Base-by-base conservation (phyloP, 306 rosid genomes). In the Vigna radiata region DNA sequence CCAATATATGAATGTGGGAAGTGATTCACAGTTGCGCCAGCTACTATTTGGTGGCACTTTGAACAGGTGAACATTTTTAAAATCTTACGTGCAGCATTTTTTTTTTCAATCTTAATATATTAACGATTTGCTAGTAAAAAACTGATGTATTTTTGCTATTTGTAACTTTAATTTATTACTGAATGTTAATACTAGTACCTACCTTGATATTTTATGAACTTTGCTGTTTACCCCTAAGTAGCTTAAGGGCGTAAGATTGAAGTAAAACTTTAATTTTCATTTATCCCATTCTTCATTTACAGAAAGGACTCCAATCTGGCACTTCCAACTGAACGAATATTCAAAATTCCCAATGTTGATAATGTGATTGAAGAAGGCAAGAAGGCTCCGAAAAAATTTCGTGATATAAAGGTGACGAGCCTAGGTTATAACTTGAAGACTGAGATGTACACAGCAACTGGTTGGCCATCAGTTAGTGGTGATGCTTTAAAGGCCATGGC, bases 401-500 rank as follows among this genome's bases (percentile, higher is more conserved):
- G 92, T 17, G 86, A 86, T 79, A 90, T 94, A 71, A 90, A 75
- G 71, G 60, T 94, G 64, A 31, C 21, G 6, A 87, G 87, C 55
- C 53, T 88, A 49, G 89, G 77, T 17, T 76, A 14, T 82, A 66
- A 78, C 11, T 81, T 92, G 71, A 75, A 85, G 65, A 86, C 91
- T 61, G 97, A 90, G 54, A 82, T 85, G 79, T 90, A 86, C 84
- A 94, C 98, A 70, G 91, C 91, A 68, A 80, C 86, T 86, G 98
- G 98, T 83, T 94, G 98, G 98, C 98, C 98, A 1, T 90, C 97
- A 65, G 89, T 90, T 75, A 88, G 97, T 52, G 92, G 91, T 41
- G 88, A 83, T 77, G 95, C 96, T 76, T 88, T 94, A 78, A 94
- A 87, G 84, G 79, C 86, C 53, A 82, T 94, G 78, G 94, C 96